Evolutionary conservation across 2,329 filamentous ascomycete species (phyloP).

Genomic region (Paracoccidioides lutzii): DNA sequence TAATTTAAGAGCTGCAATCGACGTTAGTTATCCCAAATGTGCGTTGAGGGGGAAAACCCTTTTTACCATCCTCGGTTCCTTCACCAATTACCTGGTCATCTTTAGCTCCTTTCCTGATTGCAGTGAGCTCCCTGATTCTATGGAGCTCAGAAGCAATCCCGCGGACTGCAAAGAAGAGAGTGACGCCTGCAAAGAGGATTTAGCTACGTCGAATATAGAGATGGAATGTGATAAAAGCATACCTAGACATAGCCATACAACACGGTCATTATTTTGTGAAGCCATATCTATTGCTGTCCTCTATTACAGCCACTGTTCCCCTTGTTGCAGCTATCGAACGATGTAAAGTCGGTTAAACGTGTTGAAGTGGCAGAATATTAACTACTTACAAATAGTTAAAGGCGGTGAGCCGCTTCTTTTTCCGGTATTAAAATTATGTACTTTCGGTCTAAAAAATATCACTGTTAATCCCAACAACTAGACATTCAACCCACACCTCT

Average conservation of each 20-base stretch:
- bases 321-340: background rate
- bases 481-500: constrained; percentile 4
- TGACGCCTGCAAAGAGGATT: constrained; percentile 19
- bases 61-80: constrained; percentile 53
- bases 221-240: constrained; percentile 1
- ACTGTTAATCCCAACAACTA: constrained; percentile 6
- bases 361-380: constrained; percentile 17
- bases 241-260: constrained; percentile 31
- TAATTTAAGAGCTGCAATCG: constrained; percentile 41
- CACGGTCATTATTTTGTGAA: constrained; percentile 23
- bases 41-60: background rate
- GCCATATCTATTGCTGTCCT: constrained; percentile 17
- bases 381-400: constrained; percentile 15
- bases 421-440: constrained; percentile 12
- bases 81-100: constrained; percentile 63
- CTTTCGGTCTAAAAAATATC: constrained; percentile 13
- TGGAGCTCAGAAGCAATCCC: constrained; percentile 43
- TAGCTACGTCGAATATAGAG: background rate
- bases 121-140: constrained; percentile 33
- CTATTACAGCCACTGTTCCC: background rate
- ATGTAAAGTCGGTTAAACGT: constrained; percentile 1
- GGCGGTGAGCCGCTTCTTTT: constrained; percentile 26
- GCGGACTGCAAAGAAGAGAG: constrained; percentile 39
- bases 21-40: constrained; percentile 12
- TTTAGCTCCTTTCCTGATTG: constrained; percentile 51